Conservation (phyloP, 768 basidiomycete species). For the Cystobasidium ongulense region DNA sequence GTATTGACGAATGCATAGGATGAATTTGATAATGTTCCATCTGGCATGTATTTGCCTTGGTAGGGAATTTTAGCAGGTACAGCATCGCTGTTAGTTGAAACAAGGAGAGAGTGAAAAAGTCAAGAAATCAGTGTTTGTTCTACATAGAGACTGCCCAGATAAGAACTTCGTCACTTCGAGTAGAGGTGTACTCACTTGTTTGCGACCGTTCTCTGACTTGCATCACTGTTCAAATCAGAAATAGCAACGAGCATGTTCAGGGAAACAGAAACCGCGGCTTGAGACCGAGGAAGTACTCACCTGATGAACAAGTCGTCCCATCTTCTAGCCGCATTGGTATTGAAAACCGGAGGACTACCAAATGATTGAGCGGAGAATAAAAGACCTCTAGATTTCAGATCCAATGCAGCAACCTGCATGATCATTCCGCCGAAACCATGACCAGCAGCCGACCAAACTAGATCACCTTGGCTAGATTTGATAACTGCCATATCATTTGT, state of each 20-base stretch:
- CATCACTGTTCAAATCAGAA: constrained; percentile 10
- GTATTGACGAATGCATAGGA: constrained; percentile 31
- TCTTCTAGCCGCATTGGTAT: constrained; percentile 5
- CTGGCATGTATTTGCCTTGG: background rate
- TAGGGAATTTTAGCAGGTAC: constrained; percentile 19
- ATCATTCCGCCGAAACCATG: constrained; percentile 36
- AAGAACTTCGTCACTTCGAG: background rate
- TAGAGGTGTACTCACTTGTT: constrained; percentile 4
- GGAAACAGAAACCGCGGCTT: background rate
- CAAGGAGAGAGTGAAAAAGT: background rate
- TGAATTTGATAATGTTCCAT: background rate
- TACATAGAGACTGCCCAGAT: too few relatives aligned
- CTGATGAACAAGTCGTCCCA: constrained; percentile 27
- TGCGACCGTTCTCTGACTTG: constrained; percentile 28
- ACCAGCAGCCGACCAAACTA: constrained; percentile 29
- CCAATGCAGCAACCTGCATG: constrained; percentile 32
- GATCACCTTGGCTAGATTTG: constrained; percentile 18
- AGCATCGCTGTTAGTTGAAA: background rate
- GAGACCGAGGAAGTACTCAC: background rate
- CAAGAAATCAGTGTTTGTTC: too few relatives aligned
- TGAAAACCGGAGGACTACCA: constrained; percentile 33
- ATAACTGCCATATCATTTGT: constrained; percentile 33
- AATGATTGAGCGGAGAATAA: constrained; percentile 31
- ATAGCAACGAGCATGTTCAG: background rate
- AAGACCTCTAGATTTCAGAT: constrained; percentile 28